Evolutionary conservation across 305 asterid genomes (phyloP).

Genomic region (Fraxinus velutina): DNA sequence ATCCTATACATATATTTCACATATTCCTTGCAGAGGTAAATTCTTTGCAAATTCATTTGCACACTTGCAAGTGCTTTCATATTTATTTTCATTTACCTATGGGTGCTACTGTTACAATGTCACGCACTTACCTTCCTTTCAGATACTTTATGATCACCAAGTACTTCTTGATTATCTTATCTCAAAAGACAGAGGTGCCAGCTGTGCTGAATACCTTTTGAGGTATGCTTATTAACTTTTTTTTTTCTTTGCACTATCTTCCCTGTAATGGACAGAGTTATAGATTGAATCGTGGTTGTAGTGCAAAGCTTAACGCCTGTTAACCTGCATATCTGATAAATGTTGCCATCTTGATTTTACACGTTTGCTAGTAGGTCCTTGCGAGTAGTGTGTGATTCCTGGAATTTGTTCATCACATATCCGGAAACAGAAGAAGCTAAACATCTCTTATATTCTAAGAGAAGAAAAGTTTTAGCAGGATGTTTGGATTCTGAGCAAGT

Average conservation of each 20-base stretch:
- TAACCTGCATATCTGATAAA: not conserved
- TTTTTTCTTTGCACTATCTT: not conserved
- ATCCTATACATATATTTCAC: constrained; percentile 72
- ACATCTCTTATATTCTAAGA: constrained; percentile 36
- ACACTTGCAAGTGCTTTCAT: constrained; percentile 1
- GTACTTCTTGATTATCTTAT: constrained; percentile 96
- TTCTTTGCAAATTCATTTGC: constrained; percentile 6
- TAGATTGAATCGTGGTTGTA: not conserved
- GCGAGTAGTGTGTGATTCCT: constrained; percentile 60
- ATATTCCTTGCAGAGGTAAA: constrained; percentile 78
- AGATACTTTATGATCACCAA: constrained; percentile 93
- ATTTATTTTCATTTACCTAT: not conserved
- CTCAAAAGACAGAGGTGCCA: constrained; percentile 80
- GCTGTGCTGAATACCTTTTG: constrained; percentile 79
- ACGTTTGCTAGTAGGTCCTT: constrained; percentile 54
- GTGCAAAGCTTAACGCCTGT: not conserved
- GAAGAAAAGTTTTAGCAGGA: constrained; percentile 35
- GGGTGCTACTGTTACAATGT: not conserved
- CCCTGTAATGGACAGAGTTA: not conserved
- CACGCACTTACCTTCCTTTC: constrained; percentile 20
- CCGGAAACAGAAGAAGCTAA: constrained; percentile 35
- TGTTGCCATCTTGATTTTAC: not conserved
- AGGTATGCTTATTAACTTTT: constrained; percentile 40
- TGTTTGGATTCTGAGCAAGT: constrained; percentile 22
- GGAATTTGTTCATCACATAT: constrained; percentile 64